These are phyloP conservation scores for Dipodascopsis uninucleata DNA, from an alignment of 805 yeast genomes.

Conservation along the genomic window DNA sequence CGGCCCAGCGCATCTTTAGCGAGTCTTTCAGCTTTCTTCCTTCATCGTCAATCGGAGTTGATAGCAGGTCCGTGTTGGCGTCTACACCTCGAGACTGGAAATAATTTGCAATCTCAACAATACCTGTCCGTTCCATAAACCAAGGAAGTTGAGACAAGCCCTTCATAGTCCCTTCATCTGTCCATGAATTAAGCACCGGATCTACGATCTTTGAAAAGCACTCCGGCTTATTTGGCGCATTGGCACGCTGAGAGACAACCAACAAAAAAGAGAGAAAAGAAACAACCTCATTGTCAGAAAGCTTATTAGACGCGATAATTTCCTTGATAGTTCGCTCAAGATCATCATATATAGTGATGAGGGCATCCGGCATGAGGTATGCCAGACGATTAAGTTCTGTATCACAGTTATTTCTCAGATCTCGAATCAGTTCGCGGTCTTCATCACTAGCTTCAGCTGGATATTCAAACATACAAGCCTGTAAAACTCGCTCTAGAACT, in stretches of 20 bases:
- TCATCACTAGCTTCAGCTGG: slow-evolving; percentile 57
- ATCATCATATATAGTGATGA: slow-evolving; percentile 75
- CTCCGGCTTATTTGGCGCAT: slow-evolving; percentile 60
- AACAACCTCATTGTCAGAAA: slow-evolving; percentile 87
- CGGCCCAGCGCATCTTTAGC: slow-evolving; percentile 86
- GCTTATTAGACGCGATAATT: slow-evolving; percentile 62
- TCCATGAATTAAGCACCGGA: slow-evolving; percentile 90
- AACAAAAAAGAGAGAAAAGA: slow-evolving; percentile 88
- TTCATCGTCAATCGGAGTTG: slow-evolving; percentile 83
- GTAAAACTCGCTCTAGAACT: slow-evolving; percentile 79
- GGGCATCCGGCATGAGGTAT: slow-evolving; percentile 86
- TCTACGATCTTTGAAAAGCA: slow-evolving; percentile 85
- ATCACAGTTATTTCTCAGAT: slow-evolving; percentile 86
- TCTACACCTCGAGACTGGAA: slow-evolving; percentile 79
- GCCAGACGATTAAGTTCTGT: slow-evolving; percentile 93
- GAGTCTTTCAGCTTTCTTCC: slow-evolving; percentile 74
- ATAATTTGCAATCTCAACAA: slow-evolving; percentile 87
- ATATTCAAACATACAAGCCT: slow-evolving; percentile 78
- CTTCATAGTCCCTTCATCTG: slow-evolving; percentile 82
- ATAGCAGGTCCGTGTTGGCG: slow-evolving; percentile 67
- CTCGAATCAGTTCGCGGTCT: slow-evolving; percentile 74
- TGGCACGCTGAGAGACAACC: slow-evolving; percentile 83
- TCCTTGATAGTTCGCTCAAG: slow-evolving; percentile 75
- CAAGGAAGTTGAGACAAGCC: slow-evolving; percentile 88
- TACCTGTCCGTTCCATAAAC: slow-evolving; percentile 97